Conservation (phyloP, 2,329 filamentous ascomycete species). For the Magnaporthiopsis incrustans region DNA sequence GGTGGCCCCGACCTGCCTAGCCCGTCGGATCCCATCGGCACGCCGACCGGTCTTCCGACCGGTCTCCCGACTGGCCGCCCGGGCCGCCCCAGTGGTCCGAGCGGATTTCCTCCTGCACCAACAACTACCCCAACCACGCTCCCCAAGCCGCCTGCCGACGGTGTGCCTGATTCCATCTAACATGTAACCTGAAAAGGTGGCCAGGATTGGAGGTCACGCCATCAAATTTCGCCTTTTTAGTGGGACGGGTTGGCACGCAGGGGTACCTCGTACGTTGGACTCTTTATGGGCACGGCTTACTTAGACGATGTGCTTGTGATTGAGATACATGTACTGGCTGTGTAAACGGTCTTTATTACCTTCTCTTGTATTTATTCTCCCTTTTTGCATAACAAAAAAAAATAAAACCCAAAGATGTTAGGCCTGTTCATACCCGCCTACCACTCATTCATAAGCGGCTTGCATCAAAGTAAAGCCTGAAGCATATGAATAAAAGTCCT, state of each 20-base stretch:
- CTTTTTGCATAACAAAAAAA: too few species aligned
- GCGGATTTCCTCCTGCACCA: background rate
- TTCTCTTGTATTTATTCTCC: background rate
- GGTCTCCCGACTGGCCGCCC: background rate
- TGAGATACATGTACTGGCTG: background rate
- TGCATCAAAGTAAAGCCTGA: background rate
- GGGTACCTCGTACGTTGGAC: background rate
- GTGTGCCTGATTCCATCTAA: background rate
- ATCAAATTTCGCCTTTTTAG: too few species aligned
- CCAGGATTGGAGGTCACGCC: too few species aligned
- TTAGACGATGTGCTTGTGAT: background rate
- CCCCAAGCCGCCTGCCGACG: too few species aligned
- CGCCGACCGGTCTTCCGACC: background rate
- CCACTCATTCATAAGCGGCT: too few species aligned
- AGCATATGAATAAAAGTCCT: background rate
- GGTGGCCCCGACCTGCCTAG: too few species aligned
- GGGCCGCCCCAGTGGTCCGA: too few species aligned
- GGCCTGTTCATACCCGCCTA: too few species aligned
- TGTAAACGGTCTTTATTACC: background rate
- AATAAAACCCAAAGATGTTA: too few species aligned
- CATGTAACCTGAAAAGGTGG: background rate
- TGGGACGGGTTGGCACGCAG: too few species aligned
- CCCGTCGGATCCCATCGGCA: background rate
- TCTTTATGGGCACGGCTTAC: background rate
- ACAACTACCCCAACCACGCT: background rate